Percentiles rank a stretch among this genome's conserved stretches.
These are phyloP conservation scores for Calycina herbarum DNA, from an alignment of 2,329 filamentous ascomycete genomes.

Conservation along the genomic window DNA sequence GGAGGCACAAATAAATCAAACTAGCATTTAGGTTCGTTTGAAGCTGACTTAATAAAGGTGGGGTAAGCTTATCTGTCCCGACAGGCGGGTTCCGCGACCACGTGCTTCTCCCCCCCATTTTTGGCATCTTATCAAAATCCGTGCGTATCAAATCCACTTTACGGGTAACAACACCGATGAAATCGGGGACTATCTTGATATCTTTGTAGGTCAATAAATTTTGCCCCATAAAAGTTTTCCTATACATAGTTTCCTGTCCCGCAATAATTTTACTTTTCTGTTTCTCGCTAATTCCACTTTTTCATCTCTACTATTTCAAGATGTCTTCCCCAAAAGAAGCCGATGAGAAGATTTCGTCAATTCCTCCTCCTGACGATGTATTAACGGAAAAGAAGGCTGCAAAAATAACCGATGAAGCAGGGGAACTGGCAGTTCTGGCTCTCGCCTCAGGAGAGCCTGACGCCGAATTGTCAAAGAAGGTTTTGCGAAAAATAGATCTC, in stretches of 20 bases:
- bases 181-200: neutral
- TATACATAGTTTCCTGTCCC: neutral
- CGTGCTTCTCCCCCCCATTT: slow-evolving; percentile 5
- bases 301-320: neutral
- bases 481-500: slow-evolving; percentile 29
- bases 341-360: slow-evolving; percentile 18
- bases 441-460: slow-evolving; percentile 34
- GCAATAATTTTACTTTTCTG: neutral
- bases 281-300: neutral
- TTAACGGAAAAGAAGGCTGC: slow-evolving; percentile 18
- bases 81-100: neutral
- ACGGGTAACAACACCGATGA: neutral
- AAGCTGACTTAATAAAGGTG: neutral
- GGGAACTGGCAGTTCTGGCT: slow-evolving; percentile 40
- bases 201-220: neutral
- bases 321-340: neutral
- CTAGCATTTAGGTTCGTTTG: neutral
- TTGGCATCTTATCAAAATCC: neutral
- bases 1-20: neutral
- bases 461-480: slow-evolving; percentile 26
- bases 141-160: neutral
- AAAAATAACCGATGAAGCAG: slow-evolving; percentile 37
- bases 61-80: neutral
- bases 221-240: neutral
- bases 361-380: slow-evolving; percentile 8